Conservation (phyloP, 2,329 filamentous ascomycete genomes). For the Neoscytalidium dimidiatum region DNA sequence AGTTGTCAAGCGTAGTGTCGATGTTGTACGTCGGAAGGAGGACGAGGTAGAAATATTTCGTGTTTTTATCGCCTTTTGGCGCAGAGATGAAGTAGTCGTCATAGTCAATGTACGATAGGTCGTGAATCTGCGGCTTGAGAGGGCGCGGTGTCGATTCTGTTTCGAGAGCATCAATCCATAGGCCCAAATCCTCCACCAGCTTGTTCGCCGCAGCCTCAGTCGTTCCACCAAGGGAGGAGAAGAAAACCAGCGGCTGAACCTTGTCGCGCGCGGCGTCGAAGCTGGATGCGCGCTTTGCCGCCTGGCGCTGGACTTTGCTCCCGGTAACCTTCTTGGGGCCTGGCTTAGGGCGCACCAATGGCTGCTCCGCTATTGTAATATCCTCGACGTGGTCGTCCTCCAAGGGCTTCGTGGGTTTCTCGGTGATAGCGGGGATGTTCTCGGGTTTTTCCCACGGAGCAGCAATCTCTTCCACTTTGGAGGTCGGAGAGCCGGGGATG, state of each 20-base stretch:
- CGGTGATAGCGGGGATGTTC: constrained; percentile 27
- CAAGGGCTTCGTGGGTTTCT: constrained; percentile 9
- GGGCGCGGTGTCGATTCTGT: constrained; percentile 41
- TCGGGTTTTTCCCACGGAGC: constrained; percentile 39
- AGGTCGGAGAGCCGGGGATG: constrained; percentile 30
- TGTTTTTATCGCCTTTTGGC: constrained; percentile 60
- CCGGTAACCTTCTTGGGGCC: constrained; percentile 42
- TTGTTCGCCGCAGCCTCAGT: constrained; percentile 73
- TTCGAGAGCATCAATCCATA: constrained; percentile 33
- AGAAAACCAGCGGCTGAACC: constrained; percentile 80
- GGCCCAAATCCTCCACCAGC: constrained; percentile 60
- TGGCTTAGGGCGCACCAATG: constrained; percentile 30
- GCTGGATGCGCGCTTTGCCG: constrained; percentile 27
- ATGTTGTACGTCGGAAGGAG: constrained; percentile 93
- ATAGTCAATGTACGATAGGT: constrained; percentile 84
- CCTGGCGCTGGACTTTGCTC: constrained; percentile 27
- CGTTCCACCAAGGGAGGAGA: constrained; percentile 81
- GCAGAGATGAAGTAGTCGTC: constrained; percentile 87
- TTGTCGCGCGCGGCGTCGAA: constrained; percentile 41
- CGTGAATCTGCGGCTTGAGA: constrained; percentile 65
- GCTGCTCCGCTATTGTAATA: constrained; percentile 24
- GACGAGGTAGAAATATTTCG: constrained; percentile 78
- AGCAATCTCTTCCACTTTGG: constrained; percentile 32
- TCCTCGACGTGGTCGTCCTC: constrained; percentile 34
- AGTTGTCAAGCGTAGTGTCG: constrained; percentile 84